Base-by-base conservation (phyloP, 495 filamentous ascomycete genomes). In the Daldinia decipiens region DNA sequence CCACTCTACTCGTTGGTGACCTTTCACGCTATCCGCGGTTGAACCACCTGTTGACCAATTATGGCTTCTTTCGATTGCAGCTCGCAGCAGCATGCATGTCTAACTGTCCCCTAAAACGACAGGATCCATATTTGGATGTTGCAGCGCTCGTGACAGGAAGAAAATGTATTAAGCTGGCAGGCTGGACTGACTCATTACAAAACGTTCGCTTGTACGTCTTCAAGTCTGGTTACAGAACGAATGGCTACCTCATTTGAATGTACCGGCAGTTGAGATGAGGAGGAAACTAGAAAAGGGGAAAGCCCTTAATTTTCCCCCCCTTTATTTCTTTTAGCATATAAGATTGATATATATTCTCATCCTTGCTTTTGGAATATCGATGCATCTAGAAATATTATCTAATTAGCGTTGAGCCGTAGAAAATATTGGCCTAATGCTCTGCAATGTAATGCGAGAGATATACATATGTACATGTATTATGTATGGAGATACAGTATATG, bases 1-100 rank as follows among this genome's bases (percentile, higher is more conserved):
- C 52, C 58, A 68, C 61, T 69, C 36, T 58, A 73, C 66, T 69
- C 57, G 70, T 60, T 52, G 53, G 62, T 43, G 53, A 56, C 45
- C 61, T 57, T 69, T 55, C 7, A 73, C 70, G 70, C 65, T 73
- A 68, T 57, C 38, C 61, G 70, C 70, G 70, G 70, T 73, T 65
- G 70, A 73, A 59, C 56, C 62, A 56, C 56, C 8, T 0, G 15
- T 62, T 34, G 19, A 32, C 70, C 70, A 73, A 73, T 73, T 62
- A 50, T 69, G 57, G 61, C 65, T 40, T 58, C 45, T 24, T 62
- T 45, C 58, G 59, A 62, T 65, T 73, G 70, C 65, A 73, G 61
- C 65, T 69, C 70, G 70, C 70, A 73, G 70, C 61, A 47, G 45
- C 66, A 62, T 73, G 70, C 70, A 69, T 68, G 54, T 15, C 56